Evolutionary conservation across 148 eudicot genomes (phyloP), one percentile per base, ranked within the genome.

Genomic region (Persicaria tinctoria): DNA sequence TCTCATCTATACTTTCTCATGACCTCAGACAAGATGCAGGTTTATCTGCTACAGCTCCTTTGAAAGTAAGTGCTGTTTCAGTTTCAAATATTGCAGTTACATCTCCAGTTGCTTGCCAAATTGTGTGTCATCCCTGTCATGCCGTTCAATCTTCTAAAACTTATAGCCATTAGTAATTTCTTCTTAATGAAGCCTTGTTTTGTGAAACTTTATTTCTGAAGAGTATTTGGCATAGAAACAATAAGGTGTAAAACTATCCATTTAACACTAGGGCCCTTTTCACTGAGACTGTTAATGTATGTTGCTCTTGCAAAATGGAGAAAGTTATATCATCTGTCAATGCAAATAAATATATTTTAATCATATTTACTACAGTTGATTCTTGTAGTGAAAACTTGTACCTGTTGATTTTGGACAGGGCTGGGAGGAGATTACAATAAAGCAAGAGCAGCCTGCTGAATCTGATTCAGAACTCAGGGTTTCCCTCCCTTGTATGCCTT

Each of bases 371-470:
- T 62, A 4, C 2, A 17, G 41, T 32, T 41, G 46, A 14, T 14
- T 66, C 46, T 66, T 63, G 4, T 64, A 57, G 70, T 66, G 47
- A 14, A 41, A 66, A 38, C 70, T 32, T 66, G 47, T 66, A 66
- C 48, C 44, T 8, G 5, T 44, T 12, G 41, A 5, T 76, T 64
- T 75, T 78, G 74, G 44, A 20, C 80, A 95, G 99, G 99, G 99
- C 49, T 95, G 99, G 99, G 99, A 95, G 82, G 93, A 90, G 81
- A 84, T 89, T n/a, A 78, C 93, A 41, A 90, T 90, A 73, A 95
- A 89, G 88, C 93, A 92, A 82, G 97, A 90, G 38, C 89, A 83
- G 49, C 82, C 93, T 70, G 82, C 78, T 83, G 96, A 87, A 68
- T 81, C 78, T 81, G 41, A 32, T 32, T 38, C 70, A 41, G 85